phyloP scores from a whole-genome alignment of 2,329 filamentous ascomycete genomes.

The Cordyceps pruinosa region DNA sequence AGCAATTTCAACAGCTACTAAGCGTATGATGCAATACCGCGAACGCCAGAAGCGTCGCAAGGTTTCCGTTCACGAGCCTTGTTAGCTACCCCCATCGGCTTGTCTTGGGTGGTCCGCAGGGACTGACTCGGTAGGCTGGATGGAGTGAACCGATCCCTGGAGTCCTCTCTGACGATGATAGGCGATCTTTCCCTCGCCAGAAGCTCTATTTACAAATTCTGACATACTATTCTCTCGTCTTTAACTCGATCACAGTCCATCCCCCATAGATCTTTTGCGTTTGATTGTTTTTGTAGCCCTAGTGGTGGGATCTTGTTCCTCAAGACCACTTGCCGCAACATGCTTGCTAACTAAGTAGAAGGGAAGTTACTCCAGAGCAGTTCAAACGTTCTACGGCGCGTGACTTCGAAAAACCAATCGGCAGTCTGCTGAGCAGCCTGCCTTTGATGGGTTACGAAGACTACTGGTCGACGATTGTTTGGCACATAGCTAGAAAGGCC shows the following conservation, averaged over 20 bases:
- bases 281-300: background rate
- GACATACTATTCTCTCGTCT: constrained; percentile 3
- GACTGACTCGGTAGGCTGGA: background rate
- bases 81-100: background rate
- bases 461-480: no score
- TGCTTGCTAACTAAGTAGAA: no score
- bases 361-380: no score
- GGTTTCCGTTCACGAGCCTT: constrained; percentile 14
- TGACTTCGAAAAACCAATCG: no score
- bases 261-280: no score
- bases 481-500: no score
- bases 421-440: no score
- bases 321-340: no score
- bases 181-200: background rate
- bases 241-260: no score
- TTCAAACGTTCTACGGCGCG: no score
- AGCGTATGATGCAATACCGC: constrained; percentile 29
- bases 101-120: background rate
- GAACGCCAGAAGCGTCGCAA: constrained; percentile 31
- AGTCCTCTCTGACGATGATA: constrained; percentile 1
- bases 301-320: constrained; percentile 8
- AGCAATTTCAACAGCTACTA: constrained; percentile 23
- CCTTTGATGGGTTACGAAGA: no score
- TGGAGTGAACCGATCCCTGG: constrained; percentile 2
- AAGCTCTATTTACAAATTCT: background rate